Conservation (phyloP, 2,329 filamentous ascomycete genomes). For the Diaporthe capsici region DNA sequence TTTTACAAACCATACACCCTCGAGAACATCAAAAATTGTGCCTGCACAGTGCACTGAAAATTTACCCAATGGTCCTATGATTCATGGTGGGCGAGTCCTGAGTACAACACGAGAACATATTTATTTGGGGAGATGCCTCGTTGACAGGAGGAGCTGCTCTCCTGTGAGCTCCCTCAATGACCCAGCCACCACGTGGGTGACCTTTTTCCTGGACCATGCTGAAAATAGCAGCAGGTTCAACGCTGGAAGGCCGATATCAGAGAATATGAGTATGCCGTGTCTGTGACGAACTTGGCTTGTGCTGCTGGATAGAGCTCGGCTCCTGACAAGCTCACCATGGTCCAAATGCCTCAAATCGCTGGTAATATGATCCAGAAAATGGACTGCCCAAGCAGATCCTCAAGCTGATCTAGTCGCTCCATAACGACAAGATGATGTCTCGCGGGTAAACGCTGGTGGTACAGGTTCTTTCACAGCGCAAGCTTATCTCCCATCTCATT, state of each 20-base stretch:
- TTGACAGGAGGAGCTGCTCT: background rate
- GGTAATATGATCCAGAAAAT: no score
- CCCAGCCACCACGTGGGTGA: background rate
- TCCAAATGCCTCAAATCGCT: background rate
- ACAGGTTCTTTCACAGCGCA: background rate
- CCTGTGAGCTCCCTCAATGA: background rate
- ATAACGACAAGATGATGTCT: no score
- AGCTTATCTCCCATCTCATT: background rate
- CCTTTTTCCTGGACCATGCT: no score
- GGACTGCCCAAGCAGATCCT: background rate
- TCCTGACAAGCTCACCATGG: background rate
- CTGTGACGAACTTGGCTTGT: background rate
- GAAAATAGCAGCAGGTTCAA: background rate
- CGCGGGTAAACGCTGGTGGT: background rate
- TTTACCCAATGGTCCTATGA: background rate
- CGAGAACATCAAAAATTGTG: background rate
- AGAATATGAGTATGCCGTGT: background rate
- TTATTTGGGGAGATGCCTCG: background rate
- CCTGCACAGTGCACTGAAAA: background rate
- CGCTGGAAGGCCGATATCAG: background rate
- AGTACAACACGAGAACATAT: background rate
- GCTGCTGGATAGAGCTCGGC: background rate
- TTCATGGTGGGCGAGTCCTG: background rate
- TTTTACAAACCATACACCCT: background rate
- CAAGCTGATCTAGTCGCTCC: background rate